Base-by-base conservation (phyloP, 768 basidiomycete species). In the Tulasnella sp. region DNA sequence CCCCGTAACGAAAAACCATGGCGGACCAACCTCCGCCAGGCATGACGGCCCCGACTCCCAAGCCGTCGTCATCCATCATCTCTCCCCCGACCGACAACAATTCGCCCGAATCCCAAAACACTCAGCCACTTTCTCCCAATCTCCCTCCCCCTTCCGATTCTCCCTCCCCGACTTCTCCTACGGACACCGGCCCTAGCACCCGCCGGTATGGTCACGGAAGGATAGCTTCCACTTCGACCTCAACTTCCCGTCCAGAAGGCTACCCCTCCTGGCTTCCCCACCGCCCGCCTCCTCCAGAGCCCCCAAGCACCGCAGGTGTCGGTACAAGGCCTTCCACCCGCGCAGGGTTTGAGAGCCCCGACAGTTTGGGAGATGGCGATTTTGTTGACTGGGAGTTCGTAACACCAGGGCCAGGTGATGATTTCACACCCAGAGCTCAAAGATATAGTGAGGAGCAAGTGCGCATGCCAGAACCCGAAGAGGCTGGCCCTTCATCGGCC, bases 201-300 rank as follows among this genome's bases (percentile, higher is more conserved):
- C 23, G 53, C 23, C n/a, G n/a, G 6, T 53, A n/a, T 14, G 49
- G 48, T 35, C 55, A 57, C 39, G n/a, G 39, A 15, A 17, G 57
- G 14, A 51, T 49, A 11, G 57, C 23, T 6, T 49, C 49, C 9
- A 32, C 48, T 17, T 60, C 59, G 31, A 54, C 59, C 11, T 45
- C 53, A 29, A 54, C 59, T 7, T 54, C 53, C 31, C 15, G 56
- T 1, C 56, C 56, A 12, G 50, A 32, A 21, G 43, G 81, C 12
- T 90, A 90, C 66, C 87, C 87, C 2, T 82, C 84, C 21, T 90
- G 87, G 87, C 80, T 90, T 1, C 87, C 87, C 15, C 78, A 73
- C 59, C 76, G 87, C 12, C 87, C 88, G 2, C 81, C 80, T 14
- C 84, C 79, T 0, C 87, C 87, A 0, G 79, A 78, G 6, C 87